Conservation (phyloP, 352 stramenopile genomes). For the Globisporangium barbulae region DNA sequence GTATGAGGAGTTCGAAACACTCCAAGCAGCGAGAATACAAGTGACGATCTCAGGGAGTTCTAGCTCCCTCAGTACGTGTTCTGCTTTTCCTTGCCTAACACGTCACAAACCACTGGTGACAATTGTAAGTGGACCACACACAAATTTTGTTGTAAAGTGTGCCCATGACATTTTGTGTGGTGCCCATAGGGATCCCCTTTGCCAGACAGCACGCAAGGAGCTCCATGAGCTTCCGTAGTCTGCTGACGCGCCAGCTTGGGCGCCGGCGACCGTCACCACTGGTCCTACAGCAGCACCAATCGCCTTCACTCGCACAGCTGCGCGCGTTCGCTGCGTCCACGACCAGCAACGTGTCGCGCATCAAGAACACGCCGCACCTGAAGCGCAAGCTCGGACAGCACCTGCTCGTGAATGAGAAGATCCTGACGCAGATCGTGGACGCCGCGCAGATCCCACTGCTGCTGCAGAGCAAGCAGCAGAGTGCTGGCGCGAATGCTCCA, state of each 20-base stretch:
- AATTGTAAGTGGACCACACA: too few relatives aligned
- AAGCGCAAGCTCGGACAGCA: conserved; percentile 86
- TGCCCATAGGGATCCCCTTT: too few relatives aligned
- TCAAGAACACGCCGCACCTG: conserved; percentile 60
- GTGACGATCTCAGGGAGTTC: too few relatives aligned
- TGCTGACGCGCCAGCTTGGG: not conserved
- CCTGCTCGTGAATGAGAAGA: conserved; percentile 59
- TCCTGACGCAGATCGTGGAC: conserved; percentile 64
- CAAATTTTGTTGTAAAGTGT: too few relatives aligned
- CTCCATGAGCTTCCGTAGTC: conserved; percentile 1
- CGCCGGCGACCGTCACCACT: not conserved
- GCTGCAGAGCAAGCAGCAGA: conserved; percentile 20
- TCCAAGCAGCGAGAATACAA: too few relatives aligned
- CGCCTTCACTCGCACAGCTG: not conserved
- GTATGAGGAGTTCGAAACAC: too few relatives aligned
- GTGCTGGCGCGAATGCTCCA: not conserved
- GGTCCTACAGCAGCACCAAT: not conserved
- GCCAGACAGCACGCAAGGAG: not conserved
- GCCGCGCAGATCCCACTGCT: conserved; percentile 44
- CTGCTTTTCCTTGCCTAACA: too few relatives aligned
- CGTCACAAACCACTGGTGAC: too few relatives aligned
- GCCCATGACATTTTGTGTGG: too few relatives aligned
- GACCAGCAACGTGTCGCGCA: conserved; percentile 34
- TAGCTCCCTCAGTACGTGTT: too few relatives aligned
- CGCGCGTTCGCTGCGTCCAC: not conserved